Evolutionary conservation across 1,139 yeast species (phyloP), one percentile per base, ranked within the genome.

Genomic region (Candida freyschussii): DNA sequence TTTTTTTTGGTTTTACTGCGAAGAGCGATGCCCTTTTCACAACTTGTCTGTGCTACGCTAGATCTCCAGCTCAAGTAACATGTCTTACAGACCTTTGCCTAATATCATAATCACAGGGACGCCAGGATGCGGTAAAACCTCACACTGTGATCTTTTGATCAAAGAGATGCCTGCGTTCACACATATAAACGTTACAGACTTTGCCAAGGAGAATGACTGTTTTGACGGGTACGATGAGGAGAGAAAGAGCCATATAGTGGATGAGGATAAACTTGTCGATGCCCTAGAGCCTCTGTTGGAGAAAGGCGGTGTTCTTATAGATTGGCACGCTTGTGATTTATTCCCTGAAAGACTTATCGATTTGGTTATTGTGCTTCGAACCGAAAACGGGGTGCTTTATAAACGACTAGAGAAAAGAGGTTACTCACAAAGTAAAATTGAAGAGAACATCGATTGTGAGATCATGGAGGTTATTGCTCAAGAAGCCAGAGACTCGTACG

Each of bases 271-370:
- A 52, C 63, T 91, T 14, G 61, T 87, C 36, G 97, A 93, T 56
- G 74, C 75, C 13, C 62, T 93, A 39, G 96, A 89, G 57, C 78
- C 80, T 3, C 74, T 81, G 32, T 65, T 89, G 39, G 81, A 79
- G 37, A 65, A 73, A 43, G 99, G 99, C n/a, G 96, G 95, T 1
- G 67, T 72, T 17, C 65, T 91, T 16, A 69, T 91, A 15, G 99
- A 91, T 60, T 93, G 98, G 98, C 99, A 91, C 56, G 91, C 91
- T 32, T 87, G 96, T 59, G 98, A 91, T 50, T 72, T 86, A 14
- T 91, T 91, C 54, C 98, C 98, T 1, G 96, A 87, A 55, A 66
- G 95, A 46, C 71, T 87, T 54, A 83, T 93, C 31, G 99, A 91
- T 56, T 68, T 91, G 40, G 97, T 91, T 7, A 83, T 87, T 25